Evolutionary conservation across 1,284 basidiomycete species (phyloP), one percentile per base, ranked within the genome.

Genomic region (Trichosporon asahii): DNA sequence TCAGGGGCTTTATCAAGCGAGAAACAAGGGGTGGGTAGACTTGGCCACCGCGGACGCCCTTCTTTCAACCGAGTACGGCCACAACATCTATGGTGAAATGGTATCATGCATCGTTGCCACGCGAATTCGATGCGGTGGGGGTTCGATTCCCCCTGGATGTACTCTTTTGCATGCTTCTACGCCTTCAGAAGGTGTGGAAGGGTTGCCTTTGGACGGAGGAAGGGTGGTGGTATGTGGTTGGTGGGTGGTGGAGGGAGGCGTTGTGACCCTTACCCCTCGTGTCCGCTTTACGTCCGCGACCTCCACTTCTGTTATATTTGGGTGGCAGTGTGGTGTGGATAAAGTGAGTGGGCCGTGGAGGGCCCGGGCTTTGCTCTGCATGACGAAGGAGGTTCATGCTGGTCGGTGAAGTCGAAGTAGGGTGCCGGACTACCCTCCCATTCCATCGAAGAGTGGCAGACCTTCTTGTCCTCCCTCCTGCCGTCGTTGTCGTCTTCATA

Each of bases 131-230:
- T 31, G 55, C 55, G 55, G 55, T 60, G 55, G 55, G 55, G 55
- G 55, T 60, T 60, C 55, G 55, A 60, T 60, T 60, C 55, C 55
- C 55, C 55, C 55, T 60, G 55, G 55, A 60, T 60, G 55, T 60
- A 60, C 55, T 60, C 55, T 60, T 60, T 60, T 60, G 55, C 27
- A 18, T 60, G 25, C 55, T 31, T 27, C 55, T 27, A 53, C n/a
- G n/a, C 46, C 5, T 9, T 5, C 7, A 21, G 21, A 23, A 9
- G 21, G 46, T n/a, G 7, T 49, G 46, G 46, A 49, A 4, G 37
- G 46, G 21, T 53, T 11, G 49, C 21, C 25, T 53, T 53, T 53
- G 21, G 12, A 8, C 21, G 23, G 21, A 8, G 49, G 49, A 25
- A 8, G 21, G 11, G 5, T 18, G 21, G 21, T 8, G 21, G 49